Evolutionary conservation across 2,329 filamentous ascomycete species (phyloP).

Genomic region (Dothideomycetes sp.): DNA sequence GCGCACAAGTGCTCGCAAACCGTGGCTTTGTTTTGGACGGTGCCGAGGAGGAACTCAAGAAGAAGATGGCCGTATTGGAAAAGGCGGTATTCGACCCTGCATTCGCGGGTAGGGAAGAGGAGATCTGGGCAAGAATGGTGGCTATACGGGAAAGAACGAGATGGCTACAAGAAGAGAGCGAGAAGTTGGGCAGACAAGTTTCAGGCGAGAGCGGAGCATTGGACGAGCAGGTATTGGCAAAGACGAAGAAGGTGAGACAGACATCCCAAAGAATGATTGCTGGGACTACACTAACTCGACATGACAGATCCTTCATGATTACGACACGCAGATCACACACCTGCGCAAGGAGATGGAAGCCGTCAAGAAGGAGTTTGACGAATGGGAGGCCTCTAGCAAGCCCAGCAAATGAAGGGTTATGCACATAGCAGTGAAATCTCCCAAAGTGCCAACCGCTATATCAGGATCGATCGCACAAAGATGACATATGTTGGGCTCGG

Average conservation of each 20-base stretch:
- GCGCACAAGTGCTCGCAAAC: slow-evolving; percentile 72
- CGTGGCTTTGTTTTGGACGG: slow-evolving; percentile 71
- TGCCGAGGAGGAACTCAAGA: slow-evolving; percentile 69
- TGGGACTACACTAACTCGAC: slow-evolving; percentile 16
- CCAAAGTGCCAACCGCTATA: no score
- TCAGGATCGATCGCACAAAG: no score
- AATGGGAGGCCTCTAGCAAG: slow-evolving; percentile 36
- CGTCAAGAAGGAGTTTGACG: slow-evolving; percentile 50
- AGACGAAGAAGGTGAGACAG: slow-evolving; percentile 60
- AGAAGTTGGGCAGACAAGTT: slow-evolving; percentile 48
- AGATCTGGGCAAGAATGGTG: slow-evolving; percentile 76
- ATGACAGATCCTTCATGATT: slow-evolving; percentile 63
- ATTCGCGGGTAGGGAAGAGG: slow-evolving; percentile 66
- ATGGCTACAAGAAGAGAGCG: slow-evolving; percentile 63
- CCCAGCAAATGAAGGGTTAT: slow-evolving; percentile 9
- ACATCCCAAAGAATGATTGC: not conserved
- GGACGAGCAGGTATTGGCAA: slow-evolving; percentile 60
- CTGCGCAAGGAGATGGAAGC: slow-evolving; percentile 58
- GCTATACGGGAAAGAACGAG: slow-evolving; percentile 64
- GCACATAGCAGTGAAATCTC: no score
- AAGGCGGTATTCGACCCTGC: slow-evolving; percentile 64
- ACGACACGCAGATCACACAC: slow-evolving; percentile 68
- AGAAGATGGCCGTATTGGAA: slow-evolving; percentile 61
- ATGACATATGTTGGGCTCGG: no score
- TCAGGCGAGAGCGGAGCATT: slow-evolving; percentile 43